Evolutionary conservation across 2,329 filamentous ascomycete genomes (phyloP), one percentile per base, ranked within the genome.

Genomic region (Fusarium piperis): DNA sequence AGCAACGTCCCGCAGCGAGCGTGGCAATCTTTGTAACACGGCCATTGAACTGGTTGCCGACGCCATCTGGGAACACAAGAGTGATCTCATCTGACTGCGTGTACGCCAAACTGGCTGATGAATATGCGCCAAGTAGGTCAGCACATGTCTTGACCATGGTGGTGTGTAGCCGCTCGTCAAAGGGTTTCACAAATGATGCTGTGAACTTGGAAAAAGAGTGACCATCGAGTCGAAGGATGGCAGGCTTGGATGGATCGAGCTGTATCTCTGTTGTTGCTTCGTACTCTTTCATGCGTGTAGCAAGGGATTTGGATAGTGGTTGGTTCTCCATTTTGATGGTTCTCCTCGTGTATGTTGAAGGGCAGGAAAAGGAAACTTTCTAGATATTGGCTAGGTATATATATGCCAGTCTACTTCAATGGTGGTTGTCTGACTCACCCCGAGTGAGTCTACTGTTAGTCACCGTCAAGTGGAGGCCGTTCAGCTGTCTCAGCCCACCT

Each of bases 161-260:
- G 6, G 52, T 64, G 23, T 71, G 68, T 18, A 71, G 11, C 16
- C 68, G 51, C 53, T 67, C 62, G 13, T 71, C 68, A 11, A 69
- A 71, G 2, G 68, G 61, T 12, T 71, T 71, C 3, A 35, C 57
- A 48, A 71, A 71, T 11, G 56, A 48, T 10, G 59, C 53, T 3
- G 68, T 71, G 60, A 71, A 71, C 28, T 64, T 71, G 16, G 68
- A 71, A 64, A 71, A 71, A 10, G 41, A n/a, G 23, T 71, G 68
- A 5, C 68, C 68, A n/a, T 71, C 68, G 28, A 69, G 68, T 30
- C 66, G 62, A 46, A 71, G 57, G 38, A 71, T 67, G 52, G 66
- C 66, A 8, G 68, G 66, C 16, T 64, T 59, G 1, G 59, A 62
- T 30, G 39, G 36, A 8, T 62, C 26, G 18, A 71, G 62, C n/a